Base-by-base conservation (phyloP, 345 rosid genomes). In the Viola odorata region DNA sequence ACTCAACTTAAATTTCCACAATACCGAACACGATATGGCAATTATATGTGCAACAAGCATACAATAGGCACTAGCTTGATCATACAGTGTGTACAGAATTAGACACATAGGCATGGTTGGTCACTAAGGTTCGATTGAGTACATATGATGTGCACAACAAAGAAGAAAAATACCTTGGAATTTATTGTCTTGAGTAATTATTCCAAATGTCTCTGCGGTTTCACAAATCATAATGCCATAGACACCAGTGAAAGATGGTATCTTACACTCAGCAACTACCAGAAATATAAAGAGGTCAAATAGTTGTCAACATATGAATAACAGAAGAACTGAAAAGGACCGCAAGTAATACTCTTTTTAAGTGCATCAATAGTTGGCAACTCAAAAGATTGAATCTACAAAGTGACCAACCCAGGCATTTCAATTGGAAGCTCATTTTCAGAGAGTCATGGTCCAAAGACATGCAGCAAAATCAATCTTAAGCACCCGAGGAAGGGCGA, bases 201-300 rank as follows among this genome's bases (percentile, higher is more conserved):
- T 76, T 56, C 87, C 95, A 82, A 90, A 85, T 71, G 96, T 88
- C 77, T 85, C 81, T 7, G 89, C 80, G 72, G 97, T 94, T 82
- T 90, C 99, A n/a, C 85, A 88, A 68, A 86, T 76, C 95, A 94
- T 76, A 63, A 90, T 80, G 55, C 99, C 96, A 57, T 75, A 75
- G 59, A 85, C 76, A 58, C 95, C 96, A 65, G 75, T 78, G 63
- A 83, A 73, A 61, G 89, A 75, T 38, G 69, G 67, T 65, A 79
- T 69, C 79, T 77, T 88, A 61, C 95, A 83, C 38, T 88, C 86
- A 23, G 84, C 88, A 75, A 94, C 96, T 90, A 80, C 70, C 40
- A 83, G 39, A 65, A 69, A 60, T 23, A 23, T 23, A 23, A 23
- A 0, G 32, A 2, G 32, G 32, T 23, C 32, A 23, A 23, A 23